Base-by-base conservation (phyloP, 179 eudicot species). In the Drosera spatulata region DNA sequence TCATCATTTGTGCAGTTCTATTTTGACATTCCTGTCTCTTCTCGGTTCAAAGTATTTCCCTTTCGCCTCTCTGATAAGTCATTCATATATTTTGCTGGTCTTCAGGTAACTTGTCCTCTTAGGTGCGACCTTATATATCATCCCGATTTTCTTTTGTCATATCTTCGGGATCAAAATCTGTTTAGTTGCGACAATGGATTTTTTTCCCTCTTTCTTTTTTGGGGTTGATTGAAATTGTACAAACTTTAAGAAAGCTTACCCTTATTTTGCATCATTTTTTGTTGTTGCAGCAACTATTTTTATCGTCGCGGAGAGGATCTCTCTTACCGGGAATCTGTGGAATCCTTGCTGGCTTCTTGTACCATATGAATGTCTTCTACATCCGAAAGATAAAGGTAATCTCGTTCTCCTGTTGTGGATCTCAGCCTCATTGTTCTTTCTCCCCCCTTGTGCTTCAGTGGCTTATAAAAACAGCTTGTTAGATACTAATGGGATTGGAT, bases 271-370 rank as follows among this genome's bases (percentile, higher is more conserved):
- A 22, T 22, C 33, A 22, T 22, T 22, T 22, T 22, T 22, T 22
- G n/a, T 22, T 22, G 33, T 22, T 22, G 33, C 33, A 22, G 80
- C 85, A 88, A 95, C 85, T 91, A 63, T 82, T 91, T 68, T 59
- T 86, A 49, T 91, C 96, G 55, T 88, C 98, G 44, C 88, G 98
- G 98, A 91, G 81, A 82, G 80, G 87, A 81, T 88, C 96, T 37
- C 50, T 88, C 70, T 43, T 88, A 58, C 96, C 95, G 3, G 95
- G 98, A 52, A 68, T 91, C 53, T 91, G 98, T 42, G 98, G 98
- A 66, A 82, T 91, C 61, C 75, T 89, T 61, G 95, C 87, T 62
- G 98, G 98, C 62, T 70, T 78, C 55, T 67, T 88, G 5, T 91
- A 91, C 67, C 96, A 95, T 53, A 61, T 75, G 75, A 88, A 91